Percentiles rank a stretch among this genome's conserved stretches.
These are phyloP conservation scores for Diplocarpon rosae DNA, from an alignment of 2,329 filamentous ascomycete genomes.

Conservation along the genomic window DNA sequence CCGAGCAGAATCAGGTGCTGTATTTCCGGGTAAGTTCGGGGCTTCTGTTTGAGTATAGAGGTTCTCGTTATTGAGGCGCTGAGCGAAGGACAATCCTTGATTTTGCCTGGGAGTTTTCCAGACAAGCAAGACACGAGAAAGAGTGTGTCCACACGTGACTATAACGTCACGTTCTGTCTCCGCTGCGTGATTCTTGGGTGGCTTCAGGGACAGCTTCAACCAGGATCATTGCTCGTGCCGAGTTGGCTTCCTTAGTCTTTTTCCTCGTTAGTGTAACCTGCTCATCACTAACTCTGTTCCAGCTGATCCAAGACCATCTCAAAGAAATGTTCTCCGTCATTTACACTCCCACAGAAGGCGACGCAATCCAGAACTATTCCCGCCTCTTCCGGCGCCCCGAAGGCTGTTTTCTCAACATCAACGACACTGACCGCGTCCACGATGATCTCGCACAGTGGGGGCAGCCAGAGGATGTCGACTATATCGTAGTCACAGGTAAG, in stretches of 20 bases:
- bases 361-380: conserved; percentile 79
- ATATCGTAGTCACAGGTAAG: conserved; percentile 75
- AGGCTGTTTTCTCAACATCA: conserved; percentile 71
- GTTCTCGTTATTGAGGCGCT: too few species aligned
- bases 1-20: conserved; percentile 74
- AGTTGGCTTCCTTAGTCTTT: neutral
- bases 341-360: conserved; percentile 83
- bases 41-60: neutral
- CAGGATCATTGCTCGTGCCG: too few species aligned
- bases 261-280: neutral
- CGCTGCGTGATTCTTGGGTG: too few species aligned
- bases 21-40: conserved; percentile 55
- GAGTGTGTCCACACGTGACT: too few species aligned
- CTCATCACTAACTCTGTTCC: conserved; percentile 4
- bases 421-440: conserved; percentile 54
- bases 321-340: conserved; percentile 87
- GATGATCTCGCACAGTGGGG: conserved; percentile 59
- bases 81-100: too few species aligned
- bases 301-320: conserved; percentile 66
- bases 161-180: too few species aligned
- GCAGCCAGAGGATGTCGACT: conserved; percentile 63
- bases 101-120: too few species aligned
- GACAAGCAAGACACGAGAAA: too few species aligned
- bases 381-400: conserved; percentile 66
- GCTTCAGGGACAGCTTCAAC: too few species aligned